Base-by-base conservation (phyloP, 768 basidiomycete species). In the Boletus rex-veris region DNA sequence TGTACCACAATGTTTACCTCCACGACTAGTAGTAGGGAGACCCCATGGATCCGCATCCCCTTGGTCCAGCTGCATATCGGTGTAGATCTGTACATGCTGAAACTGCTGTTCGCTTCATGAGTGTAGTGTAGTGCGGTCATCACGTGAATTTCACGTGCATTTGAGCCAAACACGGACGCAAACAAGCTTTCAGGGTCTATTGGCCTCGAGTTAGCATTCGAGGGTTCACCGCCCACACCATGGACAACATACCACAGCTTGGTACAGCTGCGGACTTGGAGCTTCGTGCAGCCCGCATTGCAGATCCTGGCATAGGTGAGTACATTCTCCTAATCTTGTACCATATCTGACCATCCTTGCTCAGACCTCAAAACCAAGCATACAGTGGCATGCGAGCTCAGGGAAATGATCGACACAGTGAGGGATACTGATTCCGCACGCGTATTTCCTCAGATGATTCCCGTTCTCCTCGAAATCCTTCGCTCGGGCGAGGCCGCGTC, bases 331-430 rank as follows among this genome's bases (percentile, higher is more conserved):
- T n/a, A 40, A 9, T 48, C 7, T 35, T 19, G 16, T 41, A 7
- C 28, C 1, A 15, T 45, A 7, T 44, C 52, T 48, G 40, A 48
- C 48, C 21, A 8, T 18, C 44, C 35, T n/a, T 24, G 47, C 36
- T 39, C 60, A 91, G 89, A 90, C 71, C 78, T 89, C 59, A 81
- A 82, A 54, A 81, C 81, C 3, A 90, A 88, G 70, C 80, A 82
- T 68, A 73, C 74, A 4, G 80, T 84, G n/a, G 87, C 88, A 54
- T 80, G 77, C 53, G 90, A 92, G 67, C 82, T 93, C 54, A 80
- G 89, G 52, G 90, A 92, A 67, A 81, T 85, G 75, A 77, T 93
- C 59, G 91, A 93, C 62, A 84, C 84, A 15, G 81, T 88, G 38
- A 78, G 87, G 51, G 91, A 92, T 55, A 74, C 80, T 16, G 91